A percentile compares a stretch with the other conserved stretches of the same genome.
Conservation (phyloP, 2,329 filamentous ascomycete genomes). For the Ceratocystis eucalypticola region DNA sequence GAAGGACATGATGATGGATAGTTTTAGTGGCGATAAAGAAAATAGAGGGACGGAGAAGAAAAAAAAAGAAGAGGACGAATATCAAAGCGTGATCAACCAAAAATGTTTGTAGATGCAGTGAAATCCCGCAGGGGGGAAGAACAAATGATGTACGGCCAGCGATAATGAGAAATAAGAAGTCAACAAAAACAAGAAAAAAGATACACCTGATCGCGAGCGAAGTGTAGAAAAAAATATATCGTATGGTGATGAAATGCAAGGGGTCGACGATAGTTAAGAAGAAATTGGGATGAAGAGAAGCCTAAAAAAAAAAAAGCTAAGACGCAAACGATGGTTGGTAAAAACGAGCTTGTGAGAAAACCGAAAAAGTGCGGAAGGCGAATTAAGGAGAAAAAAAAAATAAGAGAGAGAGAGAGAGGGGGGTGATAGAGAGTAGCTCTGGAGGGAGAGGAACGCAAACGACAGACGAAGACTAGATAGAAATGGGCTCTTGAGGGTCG, state of each 20-base stretch:
- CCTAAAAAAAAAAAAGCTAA: background rate
- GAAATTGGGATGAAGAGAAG: background rate
- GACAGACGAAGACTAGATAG: background rate
- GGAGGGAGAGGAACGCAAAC: constrained; percentile 1
- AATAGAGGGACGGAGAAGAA: background rate
- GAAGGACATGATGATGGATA: constrained; percentile 39
- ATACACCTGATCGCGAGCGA: constrained; percentile 1
- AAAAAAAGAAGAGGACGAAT: constrained; percentile 6
- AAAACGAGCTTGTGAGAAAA: constrained; percentile 1
- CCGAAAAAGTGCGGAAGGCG: background rate
- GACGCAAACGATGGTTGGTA: background rate
- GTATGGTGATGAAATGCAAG: constrained; percentile 9
- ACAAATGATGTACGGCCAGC: constrained; percentile 4
- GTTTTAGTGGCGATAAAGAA: constrained; percentile 2
- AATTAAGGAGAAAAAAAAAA: background rate
- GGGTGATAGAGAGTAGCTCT: background rate
- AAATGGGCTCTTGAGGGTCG: constrained; percentile 5
- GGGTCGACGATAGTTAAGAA: constrained; percentile 3
- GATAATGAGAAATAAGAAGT: constrained; percentile 5
- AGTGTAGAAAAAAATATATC: constrained; percentile 4
- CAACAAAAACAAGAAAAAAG: constrained; percentile 11
- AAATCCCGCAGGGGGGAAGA: background rate
- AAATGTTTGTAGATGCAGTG: background rate
- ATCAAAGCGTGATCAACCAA: constrained; percentile 1
- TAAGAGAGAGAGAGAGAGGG: background rate